phyloP scores from a whole-genome alignment of 495 filamentous ascomycete genomes.

The Thermothielavioides terrestris region DNA sequence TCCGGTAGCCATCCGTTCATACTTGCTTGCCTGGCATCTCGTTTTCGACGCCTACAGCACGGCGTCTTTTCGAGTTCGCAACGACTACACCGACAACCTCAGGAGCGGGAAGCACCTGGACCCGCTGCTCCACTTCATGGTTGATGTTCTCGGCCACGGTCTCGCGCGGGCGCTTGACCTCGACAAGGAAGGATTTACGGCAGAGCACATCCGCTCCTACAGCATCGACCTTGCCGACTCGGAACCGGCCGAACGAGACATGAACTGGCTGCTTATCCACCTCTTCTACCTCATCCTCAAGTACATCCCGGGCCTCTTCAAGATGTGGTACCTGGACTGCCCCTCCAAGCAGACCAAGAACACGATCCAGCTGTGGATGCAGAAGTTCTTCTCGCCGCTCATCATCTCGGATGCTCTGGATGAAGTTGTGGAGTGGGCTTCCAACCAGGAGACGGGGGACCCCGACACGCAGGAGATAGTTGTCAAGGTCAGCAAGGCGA shows the following conservation, averaged over 20 bases:
- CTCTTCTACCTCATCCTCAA: constrained; percentile 75
- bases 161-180: constrained; percentile 55
- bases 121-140: constrained; percentile 66
- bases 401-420: constrained; percentile 64
- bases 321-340: constrained; percentile 75
- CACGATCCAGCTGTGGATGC: constrained; percentile 70
- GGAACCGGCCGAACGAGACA: constrained; percentile 55
- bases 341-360: constrained; percentile 66
- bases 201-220: constrained; percentile 61
- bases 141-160: constrained; percentile 71
- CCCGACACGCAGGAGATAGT: constrained; percentile 63
- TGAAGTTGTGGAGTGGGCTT: constrained; percentile 62
- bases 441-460: constrained; percentile 42
- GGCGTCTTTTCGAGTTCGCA: constrained; percentile 70
- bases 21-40: constrained; percentile 85
- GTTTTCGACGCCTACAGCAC: constrained; percentile 80
- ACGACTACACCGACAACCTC: constrained; percentile 66
- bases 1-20: constrained; percentile 52
- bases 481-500: constrained; percentile 60
- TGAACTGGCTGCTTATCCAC: constrained; percentile 75
- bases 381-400: constrained; percentile 75
- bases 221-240: constrained; percentile 44
- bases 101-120: constrained; percentile 62
- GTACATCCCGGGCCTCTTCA: constrained; percentile 66
- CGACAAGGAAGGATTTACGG: constrained; percentile 36